These are phyloP conservation scores for Podaxis pistillaris DNA, from an alignment of 768 basidiomycete genomes.

Conservation along the genomic window DNA sequence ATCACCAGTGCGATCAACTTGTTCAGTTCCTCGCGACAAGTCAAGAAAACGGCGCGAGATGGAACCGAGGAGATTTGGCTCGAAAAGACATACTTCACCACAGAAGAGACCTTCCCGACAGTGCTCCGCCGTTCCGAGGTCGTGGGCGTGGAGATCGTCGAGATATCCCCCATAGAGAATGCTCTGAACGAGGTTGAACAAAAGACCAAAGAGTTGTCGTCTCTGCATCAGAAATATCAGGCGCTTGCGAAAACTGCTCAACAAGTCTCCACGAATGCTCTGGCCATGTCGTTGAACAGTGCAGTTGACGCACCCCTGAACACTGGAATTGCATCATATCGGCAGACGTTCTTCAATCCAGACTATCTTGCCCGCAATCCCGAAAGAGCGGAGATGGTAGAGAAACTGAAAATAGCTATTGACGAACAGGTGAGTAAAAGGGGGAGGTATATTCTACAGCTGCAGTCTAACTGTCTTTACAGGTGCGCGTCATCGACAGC, in stretches of 20 bases:
- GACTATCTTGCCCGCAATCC: slow-evolving; percentile 69
- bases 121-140: slow-evolving; percentile 90
- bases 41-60: slow-evolving; percentile 62
- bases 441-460: neutral
- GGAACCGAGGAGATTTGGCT: slow-evolving; percentile 77
- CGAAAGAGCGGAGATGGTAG: slow-evolving; percentile 66
- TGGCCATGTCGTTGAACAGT: slow-evolving; percentile 85
- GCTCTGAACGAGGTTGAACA: slow-evolving; percentile 80
- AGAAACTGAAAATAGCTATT: slow-evolving; percentile 70
- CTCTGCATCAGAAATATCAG: slow-evolving; percentile 67
- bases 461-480: neutral
- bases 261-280: slow-evolving; percentile 69
- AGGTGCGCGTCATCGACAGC: slow-evolving; percentile 80
- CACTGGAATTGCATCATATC: slow-evolving; percentile 76
- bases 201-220: slow-evolving; percentile 75
- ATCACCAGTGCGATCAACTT: slow-evolving; percentile 70
- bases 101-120: slow-evolving; percentile 88
- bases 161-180: slow-evolving; percentile 83
- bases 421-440: slow-evolving; percentile 69
- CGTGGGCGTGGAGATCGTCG: slow-evolving; percentile 61
- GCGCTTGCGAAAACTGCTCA: slow-evolving; percentile 77
- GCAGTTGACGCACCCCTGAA: slow-evolving; percentile 82
- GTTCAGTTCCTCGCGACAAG: slow-evolving; percentile 75
- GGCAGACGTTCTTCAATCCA: slow-evolving; percentile 71
- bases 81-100: slow-evolving; percentile 86